phyloP scores from a whole-genome alignment of 169 alveolate genomes.

The Besnoitia besnoiti region DNA sequence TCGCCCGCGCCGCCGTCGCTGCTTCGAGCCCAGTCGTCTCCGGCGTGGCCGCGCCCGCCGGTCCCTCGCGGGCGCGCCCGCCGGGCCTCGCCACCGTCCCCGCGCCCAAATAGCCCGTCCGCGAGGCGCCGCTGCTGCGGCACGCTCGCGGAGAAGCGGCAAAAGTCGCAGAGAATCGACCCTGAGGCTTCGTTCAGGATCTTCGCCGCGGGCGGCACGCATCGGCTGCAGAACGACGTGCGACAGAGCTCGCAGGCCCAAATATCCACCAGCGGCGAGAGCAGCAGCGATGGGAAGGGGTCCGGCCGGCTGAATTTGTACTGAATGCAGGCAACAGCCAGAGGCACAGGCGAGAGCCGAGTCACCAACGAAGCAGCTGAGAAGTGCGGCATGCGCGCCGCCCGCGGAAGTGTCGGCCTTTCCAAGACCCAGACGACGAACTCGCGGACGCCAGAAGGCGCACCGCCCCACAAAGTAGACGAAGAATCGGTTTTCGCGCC shows the following conservation, averaged over 20 bases:
- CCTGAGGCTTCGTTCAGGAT: not conserved
- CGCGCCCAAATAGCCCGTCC: no score
- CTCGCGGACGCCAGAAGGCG: no score
- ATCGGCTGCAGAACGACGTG: not conserved
- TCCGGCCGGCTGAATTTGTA: constrained; percentile 4
- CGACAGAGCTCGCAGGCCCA: constrained; percentile 8
- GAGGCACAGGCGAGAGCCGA: not conserved
- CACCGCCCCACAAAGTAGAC: no score
- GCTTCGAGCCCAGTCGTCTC: not conserved
- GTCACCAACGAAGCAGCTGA: not conserved
- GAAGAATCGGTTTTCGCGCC: no score
- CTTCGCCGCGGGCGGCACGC: constrained; percentile 34
- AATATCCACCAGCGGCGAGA: constrained; percentile 33
- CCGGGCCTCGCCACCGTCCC: not conserved
- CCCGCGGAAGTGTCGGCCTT: no score
- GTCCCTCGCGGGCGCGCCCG: not conserved
- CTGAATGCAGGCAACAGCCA: not conserved
- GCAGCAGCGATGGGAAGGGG: constrained; percentile 2
- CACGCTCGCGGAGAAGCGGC: constrained; percentile 1
- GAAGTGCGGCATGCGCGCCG: not conserved
- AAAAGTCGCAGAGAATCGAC: constrained; percentile 29
- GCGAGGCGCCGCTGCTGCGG: not conserved
- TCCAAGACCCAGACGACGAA: no score
- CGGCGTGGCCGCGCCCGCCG: not conserved
- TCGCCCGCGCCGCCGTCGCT: no score